phyloP scores from a whole-genome alignment of 2,329 filamentous ascomycete species.

The Phyllachora maydis region DNA sequence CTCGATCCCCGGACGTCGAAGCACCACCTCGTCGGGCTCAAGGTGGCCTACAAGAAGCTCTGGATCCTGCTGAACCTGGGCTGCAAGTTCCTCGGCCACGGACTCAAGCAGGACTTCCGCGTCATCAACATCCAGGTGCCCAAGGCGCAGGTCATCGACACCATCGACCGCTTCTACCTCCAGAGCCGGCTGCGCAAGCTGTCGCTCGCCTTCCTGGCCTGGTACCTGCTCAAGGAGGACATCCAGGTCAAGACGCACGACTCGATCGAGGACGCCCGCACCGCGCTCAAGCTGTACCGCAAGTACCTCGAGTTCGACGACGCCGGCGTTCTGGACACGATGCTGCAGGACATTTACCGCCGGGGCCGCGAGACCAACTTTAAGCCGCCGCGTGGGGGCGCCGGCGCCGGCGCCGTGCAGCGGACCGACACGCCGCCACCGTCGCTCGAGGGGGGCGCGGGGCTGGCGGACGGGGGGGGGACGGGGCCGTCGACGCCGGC shows the following conservation, averaged over 20 bases:
- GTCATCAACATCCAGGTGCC: constrained; percentile 97
- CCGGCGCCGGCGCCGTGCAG: constrained; percentile 20
- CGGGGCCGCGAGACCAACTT: constrained; percentile 23
- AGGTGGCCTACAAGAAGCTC: constrained; percentile 91
- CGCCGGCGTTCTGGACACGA: constrained; percentile 62
- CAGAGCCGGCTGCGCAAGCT: constrained; percentile 66
- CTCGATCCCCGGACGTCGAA: constrained; percentile 58
- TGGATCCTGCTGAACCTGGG: constrained; percentile 93
- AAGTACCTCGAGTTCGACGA: constrained; percentile 84
- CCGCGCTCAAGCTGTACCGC: constrained; percentile 69
- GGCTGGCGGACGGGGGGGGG: constrained; percentile 11
- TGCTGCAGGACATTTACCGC: constrained; percentile 71
- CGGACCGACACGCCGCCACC: constrained; percentile 36
- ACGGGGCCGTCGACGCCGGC: constrained; percentile 4
- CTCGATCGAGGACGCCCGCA: constrained; percentile 84
- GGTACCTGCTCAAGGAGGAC: constrained; percentile 77
- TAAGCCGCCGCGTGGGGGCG: constrained; percentile 26
- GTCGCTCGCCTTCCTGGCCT: constrained; percentile 77
- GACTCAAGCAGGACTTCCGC: constrained; percentile 84
- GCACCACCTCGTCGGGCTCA: constrained; percentile 72
- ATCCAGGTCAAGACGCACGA: constrained; percentile 90
- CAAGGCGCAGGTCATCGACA: constrained; percentile 78
- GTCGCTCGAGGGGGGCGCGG: too few species aligned
- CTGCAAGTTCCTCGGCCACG: constrained; percentile 85
- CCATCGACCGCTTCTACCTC: constrained; percentile 78